Percentiles rank a stretch among this genome's conserved stretches.
Evolutionary conservation across 768 basidiomycete genomes (phyloP).

Genomic region (Termitomyces sp.): DNA sequence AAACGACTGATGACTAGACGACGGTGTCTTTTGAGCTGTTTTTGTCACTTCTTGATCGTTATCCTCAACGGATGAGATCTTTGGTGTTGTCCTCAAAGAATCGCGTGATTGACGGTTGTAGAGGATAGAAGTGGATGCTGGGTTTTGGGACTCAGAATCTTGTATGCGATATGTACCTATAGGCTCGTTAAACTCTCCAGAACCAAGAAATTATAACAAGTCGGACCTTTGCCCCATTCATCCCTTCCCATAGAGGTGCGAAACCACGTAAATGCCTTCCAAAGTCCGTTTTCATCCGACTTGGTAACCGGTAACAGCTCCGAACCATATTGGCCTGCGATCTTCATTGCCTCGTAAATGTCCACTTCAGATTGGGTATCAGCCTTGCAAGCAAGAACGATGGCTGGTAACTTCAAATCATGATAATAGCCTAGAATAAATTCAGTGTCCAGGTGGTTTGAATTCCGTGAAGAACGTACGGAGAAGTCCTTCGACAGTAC

Average conservation of each 20-base stretch:
- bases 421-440: conserved; percentile 48
- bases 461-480: conserved; percentile 43
- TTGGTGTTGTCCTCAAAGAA: conserved; percentile 44
- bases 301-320: conserved; percentile 75
- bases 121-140: conserved; percentile 63
- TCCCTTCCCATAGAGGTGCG: conserved; percentile 58
- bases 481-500: conserved; percentile 60
- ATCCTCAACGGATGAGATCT: conserved; percentile 37
- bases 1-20: conserved; percentile 22
- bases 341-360: conserved; percentile 41
- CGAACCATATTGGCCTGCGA: conserved; percentile 60
- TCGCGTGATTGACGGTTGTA: conserved; percentile 52
- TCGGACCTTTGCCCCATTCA: conserved; percentile 43
- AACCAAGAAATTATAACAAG: background rate
- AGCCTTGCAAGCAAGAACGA: conserved; percentile 87
- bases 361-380: conserved; percentile 61
- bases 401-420: conserved; percentile 51
- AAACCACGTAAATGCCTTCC: conserved; percentile 69
- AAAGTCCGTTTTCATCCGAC: conserved; percentile 58
- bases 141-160: conserved; percentile 53
- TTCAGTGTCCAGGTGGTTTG: background rate
- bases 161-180: background rate
- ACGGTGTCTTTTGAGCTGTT: conserved; percentile 18
- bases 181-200: conserved; percentile 11
- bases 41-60: conserved; percentile 17